Base-by-base conservation (phyloP, 2,329 filamentous ascomycete genomes). In the Coniochaeta sp. region DNA sequence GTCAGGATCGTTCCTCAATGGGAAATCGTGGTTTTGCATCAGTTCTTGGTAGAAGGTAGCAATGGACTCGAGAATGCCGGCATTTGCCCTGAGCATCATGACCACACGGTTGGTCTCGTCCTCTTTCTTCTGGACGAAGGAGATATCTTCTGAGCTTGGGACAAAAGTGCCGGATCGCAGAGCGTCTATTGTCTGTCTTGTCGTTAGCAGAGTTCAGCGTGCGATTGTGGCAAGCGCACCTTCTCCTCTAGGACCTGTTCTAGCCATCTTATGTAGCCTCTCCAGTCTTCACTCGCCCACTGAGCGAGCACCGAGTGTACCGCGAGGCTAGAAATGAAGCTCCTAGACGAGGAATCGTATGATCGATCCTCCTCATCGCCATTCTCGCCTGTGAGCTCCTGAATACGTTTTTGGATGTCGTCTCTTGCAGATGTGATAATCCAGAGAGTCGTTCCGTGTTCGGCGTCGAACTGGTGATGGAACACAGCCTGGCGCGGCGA, bases 231-330 rank as follows among this genome's bases (percentile, higher is more conserved):
- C 12, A 10, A 34, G 5, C 17, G n/a, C 22, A 55, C 52, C 28
- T 55, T 62, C 66, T 63, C 63, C 28, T 61, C 58, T 1, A 67
- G 50, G 12, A 52, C 59, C 9, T 68, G 64, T 61, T 78, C 76
- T 0, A 79, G 65, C 68, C 68, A 75, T n/a, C 68, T 62, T 19
- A 79, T 69, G 60, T 77, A 76, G 65, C 69, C 69, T 34, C 74
- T 68, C 76, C 76, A 79, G 19, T 74, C 70, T 60, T 76, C 73
- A 0, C 64, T 71, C 3, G 74, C 69, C 76, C 76, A 78, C 26
- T 74, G 38, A n/a, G 38, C 38, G n/a, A 66, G 47, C 71, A 74
- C 54, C 69, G 72, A 58, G 61, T 78, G 75, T 3, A 68, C 67
- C 5, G 69, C 63, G 3, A 78, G 65, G 57, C 68, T 75, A 1